Evolutionary conservation across 805 yeast species (phyloP).

Genomic region (Lachancea kluyveri): DNA sequence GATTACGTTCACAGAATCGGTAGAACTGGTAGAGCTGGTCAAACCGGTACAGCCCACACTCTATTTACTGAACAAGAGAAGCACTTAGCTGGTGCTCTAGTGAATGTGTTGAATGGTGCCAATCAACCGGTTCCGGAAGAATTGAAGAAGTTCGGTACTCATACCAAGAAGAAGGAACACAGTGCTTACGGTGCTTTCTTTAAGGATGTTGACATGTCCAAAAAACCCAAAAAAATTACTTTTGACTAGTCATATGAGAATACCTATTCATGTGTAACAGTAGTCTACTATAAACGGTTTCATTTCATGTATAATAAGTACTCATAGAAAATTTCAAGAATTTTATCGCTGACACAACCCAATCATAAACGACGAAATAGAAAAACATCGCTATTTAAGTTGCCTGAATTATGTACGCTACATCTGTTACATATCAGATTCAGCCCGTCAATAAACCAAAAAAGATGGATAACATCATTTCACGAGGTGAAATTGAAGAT

Average conservation of each 20-base stretch:
- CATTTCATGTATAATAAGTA: too few species aligned
- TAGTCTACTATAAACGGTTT: too few species aligned
- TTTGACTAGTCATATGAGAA: conserved; percentile 60
- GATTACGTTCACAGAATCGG: conserved; percentile 97
- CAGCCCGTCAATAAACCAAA: too few species aligned
- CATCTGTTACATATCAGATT: too few species aligned
- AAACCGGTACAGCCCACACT: conserved; percentile 90
- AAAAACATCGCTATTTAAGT: too few species aligned
- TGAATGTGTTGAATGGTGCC: conserved; percentile 89
- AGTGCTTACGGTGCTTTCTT: conserved; percentile 97
- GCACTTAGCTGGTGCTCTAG: conserved; percentile 89
- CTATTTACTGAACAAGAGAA: conserved; percentile 95
- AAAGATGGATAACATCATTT: conserved; percentile 24
- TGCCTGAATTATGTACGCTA: too few species aligned
- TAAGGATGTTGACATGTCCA: conserved; percentile 82
- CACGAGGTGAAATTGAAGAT: conserved; percentile 45
- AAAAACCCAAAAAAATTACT: conserved; percentile 85
- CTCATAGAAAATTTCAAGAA: too few species aligned
- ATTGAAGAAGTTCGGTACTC: conserved; percentile 90
- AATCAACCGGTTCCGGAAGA: conserved; percentile 95
- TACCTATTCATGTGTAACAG: too few species aligned
- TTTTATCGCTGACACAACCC: too few species aligned
- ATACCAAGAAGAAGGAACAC: conserved; percentile 96
- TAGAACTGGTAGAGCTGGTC: conserved; percentile 97
- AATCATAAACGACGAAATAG: too few species aligned